Percentiles rank a stretch among this genome's conserved stretches.
phyloP scores from a whole-genome alignment of 352 stramenopile genomes.

The Phytophthora capsici region DNA sequence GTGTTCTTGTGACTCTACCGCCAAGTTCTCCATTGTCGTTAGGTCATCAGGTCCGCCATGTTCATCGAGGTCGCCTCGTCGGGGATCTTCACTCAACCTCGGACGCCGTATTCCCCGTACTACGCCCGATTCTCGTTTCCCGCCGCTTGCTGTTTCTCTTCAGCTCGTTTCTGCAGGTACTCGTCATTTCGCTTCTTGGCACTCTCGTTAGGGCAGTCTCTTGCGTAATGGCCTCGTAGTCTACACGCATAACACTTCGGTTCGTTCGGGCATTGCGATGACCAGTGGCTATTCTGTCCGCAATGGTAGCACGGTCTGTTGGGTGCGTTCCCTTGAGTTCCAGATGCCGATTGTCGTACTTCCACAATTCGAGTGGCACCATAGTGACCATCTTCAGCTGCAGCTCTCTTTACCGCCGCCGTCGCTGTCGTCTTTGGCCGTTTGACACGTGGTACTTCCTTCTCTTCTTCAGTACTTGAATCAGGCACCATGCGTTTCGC shows the following conservation, averaged over 20 bases:
- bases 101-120: not conserved
- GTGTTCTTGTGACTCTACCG: too few relatives aligned
- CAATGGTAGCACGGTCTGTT: not conserved
- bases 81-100: not conserved
- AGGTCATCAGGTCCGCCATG: not conserved
- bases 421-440: too few relatives aligned
- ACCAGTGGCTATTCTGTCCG: not conserved
- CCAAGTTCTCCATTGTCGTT: too few relatives aligned
- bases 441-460: too few relatives aligned
- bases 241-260: not conserved
- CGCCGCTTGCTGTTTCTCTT: not conserved
- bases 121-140: not conserved
- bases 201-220: not conserved
- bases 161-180: not conserved
- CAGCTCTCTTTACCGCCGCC: not conserved
- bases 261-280: not conserved
- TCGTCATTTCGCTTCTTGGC: not conserved
- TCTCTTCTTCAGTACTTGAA: too few relatives aligned
- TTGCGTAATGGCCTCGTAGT: slow-evolving; percentile 1
- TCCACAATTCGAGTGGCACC: not conserved
- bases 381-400: not conserved
- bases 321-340: too few relatives aligned
- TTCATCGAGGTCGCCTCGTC: too few relatives aligned
- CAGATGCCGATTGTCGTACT: too few relatives aligned
- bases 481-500: too few relatives aligned